Evolutionary conservation across 768 basidiomycete species (phyloP).

Genomic region (Agrocybe chaxingu): DNA sequence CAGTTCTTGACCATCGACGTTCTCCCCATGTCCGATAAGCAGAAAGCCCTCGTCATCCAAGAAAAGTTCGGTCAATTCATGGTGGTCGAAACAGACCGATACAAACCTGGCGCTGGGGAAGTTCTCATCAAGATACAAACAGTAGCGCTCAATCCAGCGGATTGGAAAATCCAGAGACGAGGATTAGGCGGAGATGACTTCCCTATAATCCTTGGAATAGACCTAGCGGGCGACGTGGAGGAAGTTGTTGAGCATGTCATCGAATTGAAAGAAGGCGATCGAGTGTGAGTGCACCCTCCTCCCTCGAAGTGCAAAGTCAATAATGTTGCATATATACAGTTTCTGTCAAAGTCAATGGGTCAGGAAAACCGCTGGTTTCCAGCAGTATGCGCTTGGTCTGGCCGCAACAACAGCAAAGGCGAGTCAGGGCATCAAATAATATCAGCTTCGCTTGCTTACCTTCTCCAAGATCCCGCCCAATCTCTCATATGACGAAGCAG

Average conservation of each 20-base stretch:
- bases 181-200: conserved; percentile 28
- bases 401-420: conserved; percentile 42
- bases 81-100: conserved; percentile 13
- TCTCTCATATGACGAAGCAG: conserved; percentile 37
- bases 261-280: conserved; percentile 46
- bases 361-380: conserved; percentile 36
- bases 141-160: conserved; percentile 44
- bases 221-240: conserved; percentile 50
- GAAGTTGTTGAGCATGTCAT: conserved; percentile 50
- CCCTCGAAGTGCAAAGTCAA: not conserved
- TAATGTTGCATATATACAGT: conserved; percentile 16
- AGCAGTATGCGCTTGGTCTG: conserved; percentile 40
- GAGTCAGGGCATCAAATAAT: not conserved
- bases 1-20: too few species aligned
- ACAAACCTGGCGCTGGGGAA: conserved; percentile 34
- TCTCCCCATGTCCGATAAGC: conserved; percentile 2
- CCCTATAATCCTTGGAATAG: conserved; percentile 44
- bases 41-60: conserved; percentile 24
- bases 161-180: conserved; percentile 30
- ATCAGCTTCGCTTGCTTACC: too few species aligned
- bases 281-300: conserved; percentile 36
- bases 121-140: conserved; percentile 39
- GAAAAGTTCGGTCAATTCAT: conserved; percentile 15
- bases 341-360: conserved; percentile 36
- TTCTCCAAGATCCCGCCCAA: conserved; percentile 28